Evolutionary conservation across 2,329 filamentous ascomycete genomes (phyloP).

Genomic region (Monosporascus cannonballus): DNA sequence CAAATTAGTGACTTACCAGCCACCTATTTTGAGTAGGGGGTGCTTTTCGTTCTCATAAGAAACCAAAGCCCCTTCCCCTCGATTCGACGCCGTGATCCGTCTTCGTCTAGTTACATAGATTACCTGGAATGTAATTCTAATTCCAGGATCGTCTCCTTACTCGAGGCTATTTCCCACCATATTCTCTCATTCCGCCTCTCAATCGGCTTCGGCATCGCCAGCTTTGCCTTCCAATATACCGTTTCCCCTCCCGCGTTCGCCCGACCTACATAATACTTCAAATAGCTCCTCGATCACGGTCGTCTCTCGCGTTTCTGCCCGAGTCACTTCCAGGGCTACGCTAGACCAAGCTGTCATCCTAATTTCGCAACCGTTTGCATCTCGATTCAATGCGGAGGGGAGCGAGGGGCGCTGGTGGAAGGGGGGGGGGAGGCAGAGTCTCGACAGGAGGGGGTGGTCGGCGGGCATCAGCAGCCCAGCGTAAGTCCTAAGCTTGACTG

Average conservation of each 20-base stretch:
- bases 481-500: conserved; percentile 30
- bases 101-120: not conserved
- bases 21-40: not conserved
- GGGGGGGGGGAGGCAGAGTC: conserved; percentile 13
- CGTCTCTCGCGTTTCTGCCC: not conserved
- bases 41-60: not conserved
- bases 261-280: too few relatives aligned
- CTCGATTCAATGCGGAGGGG: conserved; percentile 5
- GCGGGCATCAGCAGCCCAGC: conserved; percentile 13
- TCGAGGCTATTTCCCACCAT: not conserved
- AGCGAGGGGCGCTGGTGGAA: conserved; percentile 5
- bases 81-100: not conserved
- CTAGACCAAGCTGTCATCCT: not conserved
- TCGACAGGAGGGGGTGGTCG: conserved; percentile 6
- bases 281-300: not conserved
- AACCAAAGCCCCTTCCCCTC: not conserved
- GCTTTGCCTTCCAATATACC: not conserved
- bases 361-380: not conserved
- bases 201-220: not conserved
- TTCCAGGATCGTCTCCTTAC: not conserved
- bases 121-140: not conserved
- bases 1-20: not conserved
- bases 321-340: not conserved
- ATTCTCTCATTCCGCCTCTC: not conserved
- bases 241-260: too few relatives aligned